Evolutionary conservation across 352 stramenopile species (phyloP).

Genomic region (Globisporangium uncinulatum): DNA sequence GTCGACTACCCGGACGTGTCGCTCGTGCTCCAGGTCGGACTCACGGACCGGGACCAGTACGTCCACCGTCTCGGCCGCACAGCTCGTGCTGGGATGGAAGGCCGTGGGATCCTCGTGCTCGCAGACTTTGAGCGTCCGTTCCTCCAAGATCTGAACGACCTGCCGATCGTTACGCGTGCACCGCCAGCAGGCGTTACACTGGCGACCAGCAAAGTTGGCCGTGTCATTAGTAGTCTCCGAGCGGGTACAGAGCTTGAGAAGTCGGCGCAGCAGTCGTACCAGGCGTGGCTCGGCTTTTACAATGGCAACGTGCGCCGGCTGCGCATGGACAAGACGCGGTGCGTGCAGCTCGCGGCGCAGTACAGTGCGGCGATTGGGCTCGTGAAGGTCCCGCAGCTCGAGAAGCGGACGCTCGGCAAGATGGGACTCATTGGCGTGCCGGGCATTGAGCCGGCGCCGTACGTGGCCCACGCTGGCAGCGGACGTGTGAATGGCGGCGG

Average conservation of each 20-base stretch:
- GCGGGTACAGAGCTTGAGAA: constrained; percentile 42
- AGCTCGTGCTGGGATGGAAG: constrained; percentile 83
- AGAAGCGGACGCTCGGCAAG: constrained; percentile 83
- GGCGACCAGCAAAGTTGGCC: constrained; percentile 16
- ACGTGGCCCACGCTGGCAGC: constrained; percentile 25
- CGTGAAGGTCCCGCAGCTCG: constrained; percentile 64
- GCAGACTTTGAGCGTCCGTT: constrained; percentile 78
- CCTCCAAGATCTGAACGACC: constrained; percentile 58
- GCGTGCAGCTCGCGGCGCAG: constrained; percentile 78
- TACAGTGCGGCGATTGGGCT: constrained; percentile 53
- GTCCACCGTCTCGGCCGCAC: constrained; percentile 95
- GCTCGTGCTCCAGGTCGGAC: constrained; percentile 80
- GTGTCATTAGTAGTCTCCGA: constrained; percentile 3
- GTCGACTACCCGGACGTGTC: constrained; percentile 94
- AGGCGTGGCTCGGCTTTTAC: constrained; percentile 95
- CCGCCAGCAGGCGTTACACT: constrained; percentile 1
- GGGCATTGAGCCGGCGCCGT: constrained; percentile 49
- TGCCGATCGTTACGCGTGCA: constrained; percentile 24
- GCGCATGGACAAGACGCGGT: constrained; percentile 29
- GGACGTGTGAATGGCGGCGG: constrained; percentile 12
- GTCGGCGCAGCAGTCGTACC: constrained; percentile 86
- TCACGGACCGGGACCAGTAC: constrained; percentile 90
- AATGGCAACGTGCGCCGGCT: constrained; percentile 26
- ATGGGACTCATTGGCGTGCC: constrained; percentile 81
- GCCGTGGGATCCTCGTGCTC: constrained; percentile 79